A percentile compares a stretch with the other conserved stretches of the same genome.
phyloP scores from a whole-genome alignment of 2,329 filamentous ascomycete genomes.

The Dichotomopilus funicola region DNA sequence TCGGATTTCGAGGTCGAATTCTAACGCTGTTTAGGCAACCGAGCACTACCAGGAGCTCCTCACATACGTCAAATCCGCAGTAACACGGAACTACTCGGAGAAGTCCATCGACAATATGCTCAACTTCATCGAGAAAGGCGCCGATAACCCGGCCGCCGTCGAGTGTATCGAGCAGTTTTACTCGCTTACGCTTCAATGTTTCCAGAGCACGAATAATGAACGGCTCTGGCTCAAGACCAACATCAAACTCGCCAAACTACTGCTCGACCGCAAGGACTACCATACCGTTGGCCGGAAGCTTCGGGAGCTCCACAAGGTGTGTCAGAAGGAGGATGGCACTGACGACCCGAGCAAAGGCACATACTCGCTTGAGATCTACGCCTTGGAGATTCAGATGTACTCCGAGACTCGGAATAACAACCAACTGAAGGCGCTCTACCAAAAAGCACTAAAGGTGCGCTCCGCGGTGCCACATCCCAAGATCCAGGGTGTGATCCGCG shows the following conservation, averaged over 20 bases:
- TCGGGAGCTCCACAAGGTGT: slow-evolving; percentile 80
- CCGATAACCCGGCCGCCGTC: slow-evolving; percentile 63
- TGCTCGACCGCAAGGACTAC: slow-evolving; percentile 89
- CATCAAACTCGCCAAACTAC: slow-evolving; percentile 88
- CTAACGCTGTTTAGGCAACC: slow-evolving; percentile 55
- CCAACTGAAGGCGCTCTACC: slow-evolving; percentile 85
- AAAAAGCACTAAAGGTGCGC: slow-evolving; percentile 81
- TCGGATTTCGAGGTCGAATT: background rate
- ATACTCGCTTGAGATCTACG: slow-evolving; percentile 91
- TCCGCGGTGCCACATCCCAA: slow-evolving; percentile 98
- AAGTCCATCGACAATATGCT: slow-evolving; percentile 99
- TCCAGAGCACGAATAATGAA: slow-evolving; percentile 97
- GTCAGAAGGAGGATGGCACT: slow-evolving; percentile 76
- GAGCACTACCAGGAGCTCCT: slow-evolving; percentile 92
- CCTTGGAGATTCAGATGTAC: slow-evolving; percentile 97
- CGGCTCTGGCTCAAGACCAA: slow-evolving; percentile 96
- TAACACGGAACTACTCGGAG: slow-evolving; percentile 96
- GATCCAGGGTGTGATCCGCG: slow-evolving; percentile 98
- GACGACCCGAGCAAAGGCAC: slow-evolving; percentile 95
- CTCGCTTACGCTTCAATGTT: slow-evolving; percentile 84
- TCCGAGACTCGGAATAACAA: slow-evolving; percentile 97
- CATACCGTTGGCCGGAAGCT: slow-evolving; percentile 72
- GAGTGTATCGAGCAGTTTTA: slow-evolving; percentile 93
- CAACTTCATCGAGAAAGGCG: slow-evolving; percentile 92
- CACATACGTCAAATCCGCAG: slow-evolving; percentile 93